Percentiles rank a stretch among this genome's conserved stretches.
phyloP scores from a whole-genome alignment of 75 land plant genomes.

The Cupressus sempervirens region DNA sequence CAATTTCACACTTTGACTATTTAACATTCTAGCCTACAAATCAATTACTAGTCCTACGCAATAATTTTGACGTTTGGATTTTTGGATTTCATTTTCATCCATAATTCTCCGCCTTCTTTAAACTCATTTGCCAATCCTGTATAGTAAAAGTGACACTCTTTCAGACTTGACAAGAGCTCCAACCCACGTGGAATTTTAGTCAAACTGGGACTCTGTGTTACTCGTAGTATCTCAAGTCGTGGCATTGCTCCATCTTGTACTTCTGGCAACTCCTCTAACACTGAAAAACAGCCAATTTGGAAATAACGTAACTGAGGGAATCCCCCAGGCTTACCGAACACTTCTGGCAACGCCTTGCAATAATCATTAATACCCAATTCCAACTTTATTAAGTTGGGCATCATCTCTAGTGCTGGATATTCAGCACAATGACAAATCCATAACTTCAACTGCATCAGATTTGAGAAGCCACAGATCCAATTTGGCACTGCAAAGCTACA shows the following conservation, averaged over 20 bases:
- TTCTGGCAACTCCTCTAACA: neutral
- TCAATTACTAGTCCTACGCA: too few species aligned
- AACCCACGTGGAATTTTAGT: neutral
- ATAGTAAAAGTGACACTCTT: neutral
- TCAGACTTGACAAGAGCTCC: neutral
- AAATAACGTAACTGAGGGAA: too few species aligned
- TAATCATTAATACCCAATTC: accelerated
- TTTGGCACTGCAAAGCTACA: neutral
- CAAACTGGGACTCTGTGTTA: neutral
- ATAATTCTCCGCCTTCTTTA: neutral
- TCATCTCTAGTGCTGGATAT: neutral
- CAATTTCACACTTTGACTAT: too few species aligned
- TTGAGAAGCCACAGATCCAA: neutral
- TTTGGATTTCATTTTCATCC: neutral
- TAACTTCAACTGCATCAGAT: neutral
- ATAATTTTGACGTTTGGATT: neutral
- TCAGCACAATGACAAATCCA: neutral
- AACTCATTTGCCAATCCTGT: too few species aligned
- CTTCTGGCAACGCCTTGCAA: neutral
- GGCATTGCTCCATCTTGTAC: neutral
- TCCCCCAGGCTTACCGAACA: neutral
- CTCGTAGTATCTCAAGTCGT: neutral
- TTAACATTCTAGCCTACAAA: too few species aligned
- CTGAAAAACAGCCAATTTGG: neutral
- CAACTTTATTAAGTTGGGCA: neutral